Percentiles rank a stretch among this genome's conserved stretches.
Evolutionary conservation across 2,329 filamentous ascomycete species (phyloP).

Genomic region (Xylariaceae sp.): DNA sequence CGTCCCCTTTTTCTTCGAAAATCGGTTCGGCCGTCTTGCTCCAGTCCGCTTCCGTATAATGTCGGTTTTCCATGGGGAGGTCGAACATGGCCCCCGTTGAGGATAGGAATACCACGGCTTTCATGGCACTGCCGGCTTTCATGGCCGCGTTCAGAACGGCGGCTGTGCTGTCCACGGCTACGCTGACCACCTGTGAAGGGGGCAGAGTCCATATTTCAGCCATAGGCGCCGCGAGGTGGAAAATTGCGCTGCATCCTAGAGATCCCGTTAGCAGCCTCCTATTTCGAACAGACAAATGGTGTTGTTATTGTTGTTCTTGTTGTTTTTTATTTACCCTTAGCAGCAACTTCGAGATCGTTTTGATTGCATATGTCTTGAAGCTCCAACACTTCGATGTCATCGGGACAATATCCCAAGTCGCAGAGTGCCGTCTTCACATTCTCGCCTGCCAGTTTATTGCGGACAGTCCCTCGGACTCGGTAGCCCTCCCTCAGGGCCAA

Average conservation of each 20-base stretch:
- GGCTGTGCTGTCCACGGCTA: slow-evolving; percentile 21
- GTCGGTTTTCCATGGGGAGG: slow-evolving; percentile 17
- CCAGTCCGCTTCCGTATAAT: slow-evolving; percentile 27
- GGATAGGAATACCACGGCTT: slow-evolving; percentile 26
- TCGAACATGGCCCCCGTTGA: slow-evolving; percentile 26
- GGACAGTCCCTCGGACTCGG: slow-evolving; percentile 28
- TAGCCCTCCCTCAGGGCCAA: slow-evolving; percentile 24
- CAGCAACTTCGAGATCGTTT: slow-evolving; percentile 23
- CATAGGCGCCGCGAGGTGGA: slow-evolving; percentile 27
- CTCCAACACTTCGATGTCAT: slow-evolving; percentile 25
- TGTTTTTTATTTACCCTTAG: slow-evolving; percentile 17
- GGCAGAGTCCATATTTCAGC: slow-evolving; percentile 20
- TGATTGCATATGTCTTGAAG: slow-evolving; percentile 23
- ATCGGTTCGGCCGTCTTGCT: slow-evolving; percentile 23
- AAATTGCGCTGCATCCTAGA: slow-evolving; percentile 26
- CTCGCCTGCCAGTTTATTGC: slow-evolving; percentile 22
- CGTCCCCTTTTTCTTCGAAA: slow-evolving; percentile 14
- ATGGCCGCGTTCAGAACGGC: slow-evolving; percentile 22
- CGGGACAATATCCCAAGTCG: slow-evolving; percentile 18
- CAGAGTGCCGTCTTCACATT: slow-evolving; percentile 23
- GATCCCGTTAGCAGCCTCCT: background rate
- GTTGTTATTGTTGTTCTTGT: background rate
- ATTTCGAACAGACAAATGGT: too few species aligned
- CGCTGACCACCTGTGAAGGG: slow-evolving; percentile 24
- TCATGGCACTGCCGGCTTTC: slow-evolving; percentile 19